phyloP scores from a whole-genome alignment of 495 filamentous ascomycete species.

The Amphirosellinia nigrospora region DNA sequence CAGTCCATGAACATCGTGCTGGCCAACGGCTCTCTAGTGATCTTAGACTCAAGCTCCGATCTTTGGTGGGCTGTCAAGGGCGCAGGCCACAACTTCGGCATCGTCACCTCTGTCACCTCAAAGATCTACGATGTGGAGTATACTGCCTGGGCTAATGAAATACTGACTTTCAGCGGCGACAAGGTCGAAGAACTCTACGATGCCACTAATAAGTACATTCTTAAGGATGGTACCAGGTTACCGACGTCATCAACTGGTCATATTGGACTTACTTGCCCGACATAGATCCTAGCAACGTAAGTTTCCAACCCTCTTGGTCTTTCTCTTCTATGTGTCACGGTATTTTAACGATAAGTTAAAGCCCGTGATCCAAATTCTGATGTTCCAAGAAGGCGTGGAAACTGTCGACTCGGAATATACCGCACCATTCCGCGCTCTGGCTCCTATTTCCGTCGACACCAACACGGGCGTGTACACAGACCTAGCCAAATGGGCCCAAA shows the following conservation, averaged over 20 bases:
- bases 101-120: constrained; percentile 48
- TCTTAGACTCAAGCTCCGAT: constrained; percentile 40
- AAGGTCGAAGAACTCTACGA: constrained; percentile 55
- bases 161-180: constrained; percentile 49
- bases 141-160: constrained; percentile 47
- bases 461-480: constrained; percentile 47
- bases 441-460: constrained; percentile 38
- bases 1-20: constrained; percentile 55
- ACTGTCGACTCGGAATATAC: constrained; percentile 47
- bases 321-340: too few species aligned
- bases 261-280: too few species aligned
- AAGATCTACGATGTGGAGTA: constrained; percentile 50
- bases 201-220: constrained; percentile 46
- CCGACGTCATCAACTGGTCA: too few species aligned
- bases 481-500: constrained; percentile 49
- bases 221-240: constrained; percentile 48
- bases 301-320: not conserved
- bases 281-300: constrained; percentile 38
- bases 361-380: constrained; percentile 26
- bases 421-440: constrained; percentile 49
- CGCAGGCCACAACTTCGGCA: constrained; percentile 61
- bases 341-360: not conserved
- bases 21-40: constrained; percentile 50
- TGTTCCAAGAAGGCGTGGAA: constrained; percentile 53
- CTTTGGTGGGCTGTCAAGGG: constrained; percentile 58